These are phyloP conservation scores for Claviceps sp. DNA, from an alignment of 2,329 filamentous ascomycete genomes.

Conservation along the genomic window DNA sequence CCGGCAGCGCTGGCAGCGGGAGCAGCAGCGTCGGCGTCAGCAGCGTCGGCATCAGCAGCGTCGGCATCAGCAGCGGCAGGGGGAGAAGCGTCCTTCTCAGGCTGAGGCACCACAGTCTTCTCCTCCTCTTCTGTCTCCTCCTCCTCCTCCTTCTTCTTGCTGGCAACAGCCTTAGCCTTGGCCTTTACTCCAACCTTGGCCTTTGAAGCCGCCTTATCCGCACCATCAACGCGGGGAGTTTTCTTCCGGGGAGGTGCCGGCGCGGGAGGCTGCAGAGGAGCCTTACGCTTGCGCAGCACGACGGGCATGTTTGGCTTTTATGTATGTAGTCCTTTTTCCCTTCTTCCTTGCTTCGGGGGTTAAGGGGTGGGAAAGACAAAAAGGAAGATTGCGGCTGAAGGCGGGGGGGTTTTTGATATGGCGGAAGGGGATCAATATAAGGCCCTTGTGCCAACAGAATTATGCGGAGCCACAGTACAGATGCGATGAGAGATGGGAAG, in stretches of 20 bases:
- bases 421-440: not conserved
- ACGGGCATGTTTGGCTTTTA: conserved; percentile 33
- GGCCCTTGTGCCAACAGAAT: not conserved
- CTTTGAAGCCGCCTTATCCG: not conserved
- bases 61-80: not conserved
- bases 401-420: too few species aligned
- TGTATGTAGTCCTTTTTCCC: not conserved
- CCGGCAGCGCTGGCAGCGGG: conserved; percentile 5
- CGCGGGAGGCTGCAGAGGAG: conserved; percentile 32
- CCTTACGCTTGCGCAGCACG: conserved; percentile 49
- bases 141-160: conserved; percentile 7
- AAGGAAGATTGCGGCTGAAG: not conserved
- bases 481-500: not conserved
- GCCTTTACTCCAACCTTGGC: not conserved
- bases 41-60: not conserved
- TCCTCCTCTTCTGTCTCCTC: conserved; percentile 6
- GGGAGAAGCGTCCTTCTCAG: conserved; percentile 13
- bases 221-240: not conserved
- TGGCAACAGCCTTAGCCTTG: not conserved
- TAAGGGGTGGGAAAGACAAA: not conserved
- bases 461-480: not conserved
- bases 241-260: conserved; percentile 26
- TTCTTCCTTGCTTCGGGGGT: not conserved
- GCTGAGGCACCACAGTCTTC: conserved; percentile 8
- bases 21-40: not conserved